These are phyloP conservation scores for Agrostemma githago DNA, from an alignment of 148 eudicot species.

Conservation along the genomic window DNA sequence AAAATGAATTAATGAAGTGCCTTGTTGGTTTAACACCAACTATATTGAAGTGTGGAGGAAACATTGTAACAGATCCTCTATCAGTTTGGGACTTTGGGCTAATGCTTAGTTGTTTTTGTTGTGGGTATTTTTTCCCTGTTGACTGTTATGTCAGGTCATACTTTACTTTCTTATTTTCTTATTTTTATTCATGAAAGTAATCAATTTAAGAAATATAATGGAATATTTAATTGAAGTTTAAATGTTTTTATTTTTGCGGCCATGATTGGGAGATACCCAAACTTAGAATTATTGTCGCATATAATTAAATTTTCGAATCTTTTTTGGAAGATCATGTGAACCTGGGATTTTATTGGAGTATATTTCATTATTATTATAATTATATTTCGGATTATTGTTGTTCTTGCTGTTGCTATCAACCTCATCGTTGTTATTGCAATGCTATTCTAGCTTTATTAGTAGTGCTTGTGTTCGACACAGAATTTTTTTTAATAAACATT, in stretches of 20 bases:
- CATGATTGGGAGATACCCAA: background rate
- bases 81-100: too few species aligned
- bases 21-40: background rate
- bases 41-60: too few species aligned
- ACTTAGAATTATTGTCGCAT: background rate
- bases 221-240: background rate
- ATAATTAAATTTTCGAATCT: too few species aligned
- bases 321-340: too few species aligned
- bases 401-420: background rate
- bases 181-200: background rate
- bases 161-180: background rate
- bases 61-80: too few species aligned
- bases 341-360: background rate
- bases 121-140: background rate
- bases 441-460: background rate
- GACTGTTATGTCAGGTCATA: background rate
- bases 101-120: too few species aligned
- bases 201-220: background rate
- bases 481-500: too few species aligned
- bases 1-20: background rate
- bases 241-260: background rate
- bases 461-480: background rate
- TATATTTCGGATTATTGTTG: background rate
- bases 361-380: too few species aligned
- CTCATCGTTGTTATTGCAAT: background rate